A percentile compares a stretch with the other conserved stretches of the same genome.
These are phyloP conservation scores for Thielaviopsis ethacetica DNA, from an alignment of 2,329 filamentous ascomycete species.

Conservation along the genomic window DNA sequence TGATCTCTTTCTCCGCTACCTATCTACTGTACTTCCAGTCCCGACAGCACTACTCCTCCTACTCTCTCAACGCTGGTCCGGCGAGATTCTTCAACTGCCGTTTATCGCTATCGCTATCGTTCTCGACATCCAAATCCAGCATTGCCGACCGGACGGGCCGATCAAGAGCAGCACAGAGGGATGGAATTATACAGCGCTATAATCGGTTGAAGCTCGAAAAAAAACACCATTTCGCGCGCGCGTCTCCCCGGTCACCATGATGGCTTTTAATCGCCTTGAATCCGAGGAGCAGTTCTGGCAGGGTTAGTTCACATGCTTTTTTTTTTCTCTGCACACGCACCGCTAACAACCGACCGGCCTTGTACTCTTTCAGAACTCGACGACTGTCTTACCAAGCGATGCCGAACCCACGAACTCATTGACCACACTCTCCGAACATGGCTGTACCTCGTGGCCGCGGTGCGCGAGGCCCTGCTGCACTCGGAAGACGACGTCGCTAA, in stretches of 20 bases:
- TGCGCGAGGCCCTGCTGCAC: slow-evolving; percentile 58
- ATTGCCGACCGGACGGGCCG: neutral
- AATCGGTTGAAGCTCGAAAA: neutral
- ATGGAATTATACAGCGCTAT: neutral
- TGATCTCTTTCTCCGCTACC: neutral
- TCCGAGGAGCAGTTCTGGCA: slow-evolving; percentile 77
- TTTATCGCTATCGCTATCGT: neutral
- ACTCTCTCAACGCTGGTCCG: too few relatives aligned
- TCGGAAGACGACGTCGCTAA: slow-evolving; percentile 64
- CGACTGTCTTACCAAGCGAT: slow-evolving; percentile 29
- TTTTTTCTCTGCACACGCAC: neutral
- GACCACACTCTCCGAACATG: slow-evolving; percentile 78
- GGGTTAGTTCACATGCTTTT: slow-evolving; percentile 34
- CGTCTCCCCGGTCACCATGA: slow-evolving; percentile 1
- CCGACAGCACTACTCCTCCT: too few relatives aligned
- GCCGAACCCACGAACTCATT: slow-evolving; percentile 41
- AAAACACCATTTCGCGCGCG: neutral
- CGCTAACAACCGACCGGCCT: neutral
- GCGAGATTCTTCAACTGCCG: neutral
- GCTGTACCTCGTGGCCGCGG: slow-evolving; percentile 59
- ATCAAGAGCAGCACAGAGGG: neutral
- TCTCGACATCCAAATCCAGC: neutral
- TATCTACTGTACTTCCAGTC: neutral
- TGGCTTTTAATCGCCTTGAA: slow-evolving; percentile 9
- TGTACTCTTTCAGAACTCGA: slow-evolving; percentile 26